These are phyloP conservation scores for Maudiozyma serrabonitensis DNA, from an alignment of 805 yeast species.

Conservation along the genomic window DNA sequence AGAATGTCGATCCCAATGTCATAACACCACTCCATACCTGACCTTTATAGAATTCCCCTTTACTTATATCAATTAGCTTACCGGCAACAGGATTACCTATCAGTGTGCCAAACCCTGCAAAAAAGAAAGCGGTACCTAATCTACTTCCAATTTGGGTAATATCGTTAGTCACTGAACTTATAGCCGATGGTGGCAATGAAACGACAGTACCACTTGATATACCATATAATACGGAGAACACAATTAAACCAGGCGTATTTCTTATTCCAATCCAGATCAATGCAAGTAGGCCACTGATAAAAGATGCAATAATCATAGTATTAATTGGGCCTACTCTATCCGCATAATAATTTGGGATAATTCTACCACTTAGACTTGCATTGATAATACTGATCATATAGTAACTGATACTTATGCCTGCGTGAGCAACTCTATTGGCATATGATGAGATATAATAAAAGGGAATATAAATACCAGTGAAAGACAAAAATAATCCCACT, in stretches of 20 bases:
- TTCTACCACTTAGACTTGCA: neutral
- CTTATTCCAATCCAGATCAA: neutral
- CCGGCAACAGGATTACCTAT: neutral
- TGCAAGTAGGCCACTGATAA: neutral
- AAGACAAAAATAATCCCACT: neutral
- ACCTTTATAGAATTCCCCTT: neutral
- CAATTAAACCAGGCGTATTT: neutral
- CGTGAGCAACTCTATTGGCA: neutral
- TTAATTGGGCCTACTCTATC: neutral
- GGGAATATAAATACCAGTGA: neutral
- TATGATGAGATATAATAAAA: conserved; percentile 1
- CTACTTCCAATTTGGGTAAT: neutral
- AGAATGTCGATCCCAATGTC: neutral
- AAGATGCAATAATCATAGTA: neutral
- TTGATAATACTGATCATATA: neutral
- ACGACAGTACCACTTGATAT: neutral
- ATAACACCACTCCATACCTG: neutral
- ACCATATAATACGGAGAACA: neutral
- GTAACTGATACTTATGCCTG: neutral
- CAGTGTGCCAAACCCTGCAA: neutral
- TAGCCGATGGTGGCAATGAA: neutral
- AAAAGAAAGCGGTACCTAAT: neutral
- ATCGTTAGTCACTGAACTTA: neutral
- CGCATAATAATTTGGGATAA: neutral
- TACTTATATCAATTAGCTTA: neutral